phyloP scores from a whole-genome alignment of 306 rosid genomes.

The Gynostemma pentaphyllum region DNA sequence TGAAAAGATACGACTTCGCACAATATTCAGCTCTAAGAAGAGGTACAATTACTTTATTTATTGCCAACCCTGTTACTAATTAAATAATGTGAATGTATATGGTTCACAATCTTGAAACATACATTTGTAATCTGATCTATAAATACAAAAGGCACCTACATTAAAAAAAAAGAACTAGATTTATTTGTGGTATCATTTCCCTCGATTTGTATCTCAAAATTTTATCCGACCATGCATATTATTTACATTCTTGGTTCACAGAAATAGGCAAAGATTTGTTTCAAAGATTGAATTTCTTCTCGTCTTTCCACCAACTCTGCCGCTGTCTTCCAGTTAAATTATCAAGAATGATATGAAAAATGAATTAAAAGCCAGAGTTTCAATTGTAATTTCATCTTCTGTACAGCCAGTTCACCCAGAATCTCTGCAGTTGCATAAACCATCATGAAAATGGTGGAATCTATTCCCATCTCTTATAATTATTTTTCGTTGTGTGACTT shows the following conservation, averaged over 20 bases:
- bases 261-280: background rate
- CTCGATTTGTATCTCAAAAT: background rate
- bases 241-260: background rate
- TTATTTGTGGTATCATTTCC: background rate
- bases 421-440: slow-evolving; percentile 19
- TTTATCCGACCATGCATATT: background rate
- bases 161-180: background rate
- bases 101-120: slow-evolving; percentile 7
- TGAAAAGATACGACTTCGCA: too few species aligned
- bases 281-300: background rate
- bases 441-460: slow-evolving; percentile 24
- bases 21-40: background rate
- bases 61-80: background rate
- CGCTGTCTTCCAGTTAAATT: background rate
- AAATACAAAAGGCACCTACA: background rate
- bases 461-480: slow-evolving; percentile 18
- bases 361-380: background rate
- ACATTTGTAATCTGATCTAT: background rate
- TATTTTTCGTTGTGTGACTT: slow-evolving; percentile 6
- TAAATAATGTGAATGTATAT: background rate
- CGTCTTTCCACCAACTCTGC: background rate
- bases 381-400: background rate
- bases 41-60: background rate
- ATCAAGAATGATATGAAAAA: background rate
- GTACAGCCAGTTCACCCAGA: slow-evolving; percentile 7